A percentile compares a stretch with the other conserved stretches of the same genome.
These are phyloP conservation scores for Pinguiococcus pyrenoidosus DNA, from an alignment of 108 stramenopile genomes.

Conservation along the genomic window DNA sequence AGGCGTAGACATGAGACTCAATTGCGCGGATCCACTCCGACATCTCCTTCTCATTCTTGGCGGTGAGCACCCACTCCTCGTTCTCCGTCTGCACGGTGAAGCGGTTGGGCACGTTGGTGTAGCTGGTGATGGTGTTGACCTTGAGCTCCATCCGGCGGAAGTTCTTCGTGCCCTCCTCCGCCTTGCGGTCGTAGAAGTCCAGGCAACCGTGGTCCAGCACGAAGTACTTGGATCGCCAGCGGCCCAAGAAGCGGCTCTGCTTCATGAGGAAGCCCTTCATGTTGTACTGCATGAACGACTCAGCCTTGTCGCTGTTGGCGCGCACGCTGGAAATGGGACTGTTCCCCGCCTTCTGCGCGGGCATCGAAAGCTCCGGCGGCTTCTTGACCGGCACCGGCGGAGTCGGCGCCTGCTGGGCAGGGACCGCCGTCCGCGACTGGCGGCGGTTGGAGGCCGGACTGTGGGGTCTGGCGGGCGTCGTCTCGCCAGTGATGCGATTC, in stretches of 20 bases:
- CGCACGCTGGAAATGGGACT: neutral
- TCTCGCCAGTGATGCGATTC: too few relatives aligned
- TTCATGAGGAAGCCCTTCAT: conserved; percentile 21
- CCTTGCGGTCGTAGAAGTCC: conserved; percentile 23
- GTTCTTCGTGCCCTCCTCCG: conserved; percentile 1
- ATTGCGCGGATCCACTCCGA: too few relatives aligned
- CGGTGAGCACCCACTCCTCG: too few relatives aligned
- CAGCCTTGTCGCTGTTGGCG: conserved; percentile 1
- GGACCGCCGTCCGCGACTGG: neutral
- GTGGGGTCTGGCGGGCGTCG: too few relatives aligned
- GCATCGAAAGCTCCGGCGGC: neutral
- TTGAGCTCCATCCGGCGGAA: conserved; percentile 9
- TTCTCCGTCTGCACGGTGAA: conserved; percentile 14
- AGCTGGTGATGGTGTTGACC: conserved; percentile 9
- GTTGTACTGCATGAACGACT: neutral
- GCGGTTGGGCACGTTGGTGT: conserved; percentile 16
- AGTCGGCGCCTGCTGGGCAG: neutral
- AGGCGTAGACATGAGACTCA: too few relatives aligned
- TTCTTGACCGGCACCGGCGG: neutral
- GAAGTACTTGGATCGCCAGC: conserved; percentile 23
- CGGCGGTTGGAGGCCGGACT: conserved; percentile 2
- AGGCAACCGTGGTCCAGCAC: conserved; percentile 13
- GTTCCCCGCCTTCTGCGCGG: neutral
- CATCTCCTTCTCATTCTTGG: too few relatives aligned
- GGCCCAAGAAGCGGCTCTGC: conserved; percentile 25